Base-by-base conservation (phyloP, 768 basidiomycete species). In the Kondoa subrosea region DNA sequence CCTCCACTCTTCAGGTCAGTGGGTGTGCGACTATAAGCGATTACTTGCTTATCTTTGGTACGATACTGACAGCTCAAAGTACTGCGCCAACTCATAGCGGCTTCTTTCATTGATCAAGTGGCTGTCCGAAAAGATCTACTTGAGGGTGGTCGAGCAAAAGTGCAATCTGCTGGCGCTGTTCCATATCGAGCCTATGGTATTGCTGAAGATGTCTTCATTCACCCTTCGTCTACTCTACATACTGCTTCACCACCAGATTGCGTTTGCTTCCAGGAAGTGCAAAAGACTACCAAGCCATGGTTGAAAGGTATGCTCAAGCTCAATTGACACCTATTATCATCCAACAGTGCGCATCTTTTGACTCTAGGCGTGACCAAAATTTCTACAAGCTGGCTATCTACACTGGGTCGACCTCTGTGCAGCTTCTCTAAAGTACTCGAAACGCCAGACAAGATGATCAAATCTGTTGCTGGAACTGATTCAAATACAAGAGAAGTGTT, bases 31-130 rank as follows among this genome's bases (percentile, higher is more conserved):
- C 14, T n/a, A 56, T 16, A 26, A 26, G 4, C 57, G 56, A 57
- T 61, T 12, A 66, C 65, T 21, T 59, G 30, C 31, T 29, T 4
- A 14, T n/a, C n/a, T n/a, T n/a, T n/a, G n/a, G n/a, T n/a, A n/a
- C n/a, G n/a, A n/a, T n/a, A n/a, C n/a, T n/a, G n/a, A 65, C 72
- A 96, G 89, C 80, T 96, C 71, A 96, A 93, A 76, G 85, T 89
- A 21, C 80, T 99, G 14, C 83, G 88, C 56, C 95, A 97, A 75
- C 81, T 96, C 12, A 75, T 96, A 59, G 81, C 88, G 0, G 87
- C 93, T 12, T 88, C 85, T 17, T 96, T 95, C 78, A 89, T 97
- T 71, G 92, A 99, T 77, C 90, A 93, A 77, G 85, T 96, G 16
- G 95, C 95, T 4, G 82, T 92, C 16, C 85, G 95, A 30, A 89